A percentile compares a stretch with the other conserved stretches of the same genome.
Conservation (phyloP, 108 stramenopile species). For the Chaetoceros tenuissimus region DNA sequence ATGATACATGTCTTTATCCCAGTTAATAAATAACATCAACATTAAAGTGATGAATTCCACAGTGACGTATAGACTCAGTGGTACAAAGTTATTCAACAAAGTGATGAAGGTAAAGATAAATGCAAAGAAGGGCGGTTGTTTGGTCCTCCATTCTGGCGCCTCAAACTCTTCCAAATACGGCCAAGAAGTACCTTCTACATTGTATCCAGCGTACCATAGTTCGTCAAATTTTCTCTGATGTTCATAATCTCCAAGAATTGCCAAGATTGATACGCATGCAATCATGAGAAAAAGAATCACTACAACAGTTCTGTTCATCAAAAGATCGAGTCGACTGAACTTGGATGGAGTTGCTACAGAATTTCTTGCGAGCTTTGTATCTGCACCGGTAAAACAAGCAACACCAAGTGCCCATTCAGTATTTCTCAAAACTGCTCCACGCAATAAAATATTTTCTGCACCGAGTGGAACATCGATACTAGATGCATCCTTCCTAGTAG, state of each 20-base stretch:
- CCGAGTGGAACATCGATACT: constrained; percentile 59
- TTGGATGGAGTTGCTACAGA: constrained; percentile 87
- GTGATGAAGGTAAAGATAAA: constrained; percentile 70
- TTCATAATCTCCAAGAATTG: constrained; percentile 23
- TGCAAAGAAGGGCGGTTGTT: constrained; percentile 54
- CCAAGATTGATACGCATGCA: constrained; percentile 36
- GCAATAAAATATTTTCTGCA: constrained; percentile 81
- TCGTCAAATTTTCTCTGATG: constrained; percentile 31
- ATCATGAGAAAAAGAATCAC: constrained; percentile 82
- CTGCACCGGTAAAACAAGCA: constrained; percentile 91
- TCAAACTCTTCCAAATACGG: constrained; percentile 61
- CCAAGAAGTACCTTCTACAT: constrained; percentile 40
- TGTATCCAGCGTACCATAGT: constrained; percentile 58
- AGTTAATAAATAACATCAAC: constrained; percentile 66
- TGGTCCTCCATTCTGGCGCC: constrained; percentile 40
- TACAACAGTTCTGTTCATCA: constrained; percentile 72
- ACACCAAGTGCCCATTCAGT: constrained; percentile 94
- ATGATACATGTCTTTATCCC: constrained; percentile 88
- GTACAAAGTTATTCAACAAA: constrained; percentile 82
- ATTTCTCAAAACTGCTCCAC: constrained; percentile 92
- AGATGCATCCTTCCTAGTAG: constrained; percentile 21
- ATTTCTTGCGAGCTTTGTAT: constrained; percentile 92
- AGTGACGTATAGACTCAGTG: constrained; percentile 86
- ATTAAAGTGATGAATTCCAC: constrained; percentile 68
- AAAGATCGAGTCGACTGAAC: constrained; percentile 80